Conservation (phyloP, 352 stramenopile species). For the Phytophthora rubi region DNA sequence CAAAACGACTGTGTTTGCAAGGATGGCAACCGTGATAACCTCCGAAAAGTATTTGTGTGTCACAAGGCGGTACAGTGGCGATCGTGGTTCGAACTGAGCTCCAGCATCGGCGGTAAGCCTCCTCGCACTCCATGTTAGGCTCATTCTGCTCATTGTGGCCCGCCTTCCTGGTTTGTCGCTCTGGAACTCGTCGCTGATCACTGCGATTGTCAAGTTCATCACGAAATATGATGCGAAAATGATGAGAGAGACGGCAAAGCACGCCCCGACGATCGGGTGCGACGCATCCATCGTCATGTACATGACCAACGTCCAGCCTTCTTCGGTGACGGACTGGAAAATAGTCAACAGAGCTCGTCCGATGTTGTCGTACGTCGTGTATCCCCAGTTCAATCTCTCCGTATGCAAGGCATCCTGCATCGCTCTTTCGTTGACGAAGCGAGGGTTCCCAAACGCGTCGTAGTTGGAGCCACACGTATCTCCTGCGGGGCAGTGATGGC, state of each 20-base stretch:
- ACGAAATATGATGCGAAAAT: conserved; percentile 92
- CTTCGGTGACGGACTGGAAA: conserved; percentile 92
- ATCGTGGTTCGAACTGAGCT: neutral
- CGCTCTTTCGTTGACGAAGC: conserved; percentile 48
- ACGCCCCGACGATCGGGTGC: conserved; percentile 51
- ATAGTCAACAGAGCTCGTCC: conserved; percentile 87
- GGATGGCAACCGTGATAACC: conserved; percentile 66
- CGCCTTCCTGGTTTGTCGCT: conserved; percentile 40
- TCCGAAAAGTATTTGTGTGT: conserved; percentile 49
- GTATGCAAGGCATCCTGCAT: conserved; percentile 59
- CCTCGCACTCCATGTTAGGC: neutral
- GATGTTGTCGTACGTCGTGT: conserved; percentile 93
- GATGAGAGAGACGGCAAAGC: conserved; percentile 90
- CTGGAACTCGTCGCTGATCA: conserved; percentile 90
- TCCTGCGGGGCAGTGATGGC: conserved; percentile 41
- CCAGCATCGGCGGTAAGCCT: neutral
- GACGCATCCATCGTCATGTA: conserved; percentile 76
- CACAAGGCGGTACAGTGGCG: conserved; percentile 44
- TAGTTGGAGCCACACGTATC: conserved; percentile 67
- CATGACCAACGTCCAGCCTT: conserved; percentile 93
- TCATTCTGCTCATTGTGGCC: neutral
- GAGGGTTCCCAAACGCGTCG: conserved; percentile 61
- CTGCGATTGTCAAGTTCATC: conserved; percentile 91
- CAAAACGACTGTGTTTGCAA: conserved; percentile 82
- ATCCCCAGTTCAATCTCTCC: conserved; percentile 81